Percentiles rank a stretch among this genome's conserved stretches.
These are phyloP conservation scores for Linum usitatissimum DNA, from an alignment of 345 rosid species.

Conservation along the genomic window DNA sequence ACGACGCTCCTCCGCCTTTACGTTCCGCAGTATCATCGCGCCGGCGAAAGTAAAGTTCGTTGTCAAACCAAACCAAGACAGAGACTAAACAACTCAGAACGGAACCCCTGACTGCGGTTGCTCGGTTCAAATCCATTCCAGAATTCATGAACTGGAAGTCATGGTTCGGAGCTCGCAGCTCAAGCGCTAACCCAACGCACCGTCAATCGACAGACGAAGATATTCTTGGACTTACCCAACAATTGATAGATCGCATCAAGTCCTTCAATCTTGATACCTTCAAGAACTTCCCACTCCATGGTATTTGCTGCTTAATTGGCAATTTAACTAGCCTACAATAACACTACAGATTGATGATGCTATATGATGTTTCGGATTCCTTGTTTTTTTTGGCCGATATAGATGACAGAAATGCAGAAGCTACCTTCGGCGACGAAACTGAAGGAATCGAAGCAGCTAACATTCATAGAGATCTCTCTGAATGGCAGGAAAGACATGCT, in stretches of 20 bases:
- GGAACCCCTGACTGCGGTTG: not conserved
- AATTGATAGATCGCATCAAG: constrained; percentile 46
- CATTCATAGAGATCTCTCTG: constrained; percentile 54
- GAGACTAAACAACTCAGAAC: too few species aligned
- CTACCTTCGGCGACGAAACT: constrained; percentile 19
- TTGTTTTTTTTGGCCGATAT: constrained; percentile 20
- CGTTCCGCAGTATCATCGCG: too few species aligned
- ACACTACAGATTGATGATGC: not conserved
- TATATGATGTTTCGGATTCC: not conserved
- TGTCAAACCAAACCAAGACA: too few species aligned
- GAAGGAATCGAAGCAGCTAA: constrained; percentile 16
- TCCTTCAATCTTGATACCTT: constrained; percentile 64
- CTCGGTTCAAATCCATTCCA: not conserved
- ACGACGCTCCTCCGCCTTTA: too few species aligned
- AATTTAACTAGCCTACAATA: not conserved
- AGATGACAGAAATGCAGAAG: constrained; percentile 16
- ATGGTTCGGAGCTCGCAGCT: not conserved
- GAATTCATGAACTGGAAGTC: not conserved
- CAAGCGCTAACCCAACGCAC: not conserved
- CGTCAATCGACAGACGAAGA: constrained; percentile 26
- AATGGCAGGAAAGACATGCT: constrained; percentile 82
- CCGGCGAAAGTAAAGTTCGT: too few species aligned
- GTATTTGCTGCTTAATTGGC: constrained; percentile 17
- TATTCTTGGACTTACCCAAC: constrained; percentile 48
- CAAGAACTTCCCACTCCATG: constrained; percentile 54